Percentiles rank a stretch among this genome's conserved stretches.
These are phyloP conservation scores for Kazachstania psychrophila DNA, from an alignment of 805 yeast species.

Conservation along the genomic window DNA sequence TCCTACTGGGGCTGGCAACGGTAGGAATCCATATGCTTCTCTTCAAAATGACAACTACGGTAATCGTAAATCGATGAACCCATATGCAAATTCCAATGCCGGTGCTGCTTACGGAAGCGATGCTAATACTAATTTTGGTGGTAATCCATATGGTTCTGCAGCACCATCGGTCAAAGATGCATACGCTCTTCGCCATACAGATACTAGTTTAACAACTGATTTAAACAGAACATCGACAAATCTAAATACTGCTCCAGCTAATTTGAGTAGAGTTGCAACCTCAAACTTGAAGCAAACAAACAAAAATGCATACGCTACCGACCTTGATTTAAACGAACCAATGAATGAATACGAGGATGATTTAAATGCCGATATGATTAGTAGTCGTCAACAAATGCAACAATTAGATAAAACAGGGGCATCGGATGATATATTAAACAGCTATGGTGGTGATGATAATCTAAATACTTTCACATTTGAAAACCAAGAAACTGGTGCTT, in stretches of 20 bases:
- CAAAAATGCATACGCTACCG: constrained; percentile 7
- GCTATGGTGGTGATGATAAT: background rate
- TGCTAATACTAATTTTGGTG: background rate
- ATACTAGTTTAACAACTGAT: constrained; percentile 1
- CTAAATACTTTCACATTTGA: background rate
- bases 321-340: constrained; percentile 22
- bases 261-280: background rate
- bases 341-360: constrained; percentile 23
- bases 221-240: constrained; percentile 3
- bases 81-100: constrained; percentile 7
- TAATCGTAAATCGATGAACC: constrained; percentile 1
- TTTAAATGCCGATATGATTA: constrained; percentile 22
- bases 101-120: background rate
- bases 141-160: constrained; percentile 6
- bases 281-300: background rate
- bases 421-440: background rate
- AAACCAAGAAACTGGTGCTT: constrained; percentile 59
- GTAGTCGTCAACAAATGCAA: constrained; percentile 15
- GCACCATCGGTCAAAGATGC: background rate
- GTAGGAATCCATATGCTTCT: constrained; percentile 8
- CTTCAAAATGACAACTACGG: constrained; percentile 1
- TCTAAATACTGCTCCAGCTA: constrained; percentile 2
- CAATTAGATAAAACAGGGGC: constrained; percentile 16
- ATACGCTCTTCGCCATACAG: background rate
- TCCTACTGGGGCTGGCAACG: background rate